phyloP scores from a whole-genome alignment of 2,329 filamentous ascomycete genomes.

The Nannizziopsis arthrosporioides region DNA sequence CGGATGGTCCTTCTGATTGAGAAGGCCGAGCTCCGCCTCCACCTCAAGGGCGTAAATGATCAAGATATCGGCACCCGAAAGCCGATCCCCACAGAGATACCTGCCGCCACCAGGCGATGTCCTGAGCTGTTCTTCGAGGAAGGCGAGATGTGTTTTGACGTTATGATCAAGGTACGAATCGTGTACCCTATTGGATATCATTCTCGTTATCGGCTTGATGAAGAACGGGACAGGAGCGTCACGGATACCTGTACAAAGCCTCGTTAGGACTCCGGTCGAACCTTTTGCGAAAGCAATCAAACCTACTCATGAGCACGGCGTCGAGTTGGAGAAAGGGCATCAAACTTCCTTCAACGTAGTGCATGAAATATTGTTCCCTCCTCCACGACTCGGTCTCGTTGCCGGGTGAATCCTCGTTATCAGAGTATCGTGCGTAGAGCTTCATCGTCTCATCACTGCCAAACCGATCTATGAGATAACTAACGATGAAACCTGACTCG shows the following conservation, averaged over 20 bases:
- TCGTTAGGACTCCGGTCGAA: conserved; percentile 4
- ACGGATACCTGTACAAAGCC: conserved; percentile 33
- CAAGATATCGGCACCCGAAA: conserved; percentile 39
- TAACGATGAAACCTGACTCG: conserved; percentile 68
- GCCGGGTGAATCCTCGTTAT: conserved; percentile 44
- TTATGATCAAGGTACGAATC: conserved; percentile 32
- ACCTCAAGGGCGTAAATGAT: conserved; percentile 38
- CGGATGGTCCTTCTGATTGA: conserved; percentile 30
- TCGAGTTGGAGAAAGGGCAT: conserved; percentile 59
- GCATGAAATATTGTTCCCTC: conserved; percentile 58
- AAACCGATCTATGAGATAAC: conserved; percentile 67
- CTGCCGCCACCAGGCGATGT: conserved; percentile 30
- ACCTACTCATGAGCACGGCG: conserved; percentile 49
- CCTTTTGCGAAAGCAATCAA: neutral
- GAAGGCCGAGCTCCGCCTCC: conserved; percentile 22
- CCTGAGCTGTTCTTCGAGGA: conserved; percentile 36
- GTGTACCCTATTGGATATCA: conserved; percentile 40
- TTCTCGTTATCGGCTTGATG: conserved; percentile 50
- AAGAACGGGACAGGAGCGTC: conserved; percentile 54
- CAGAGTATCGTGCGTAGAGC: conserved; percentile 38
- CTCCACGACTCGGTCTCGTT: conserved; percentile 51
- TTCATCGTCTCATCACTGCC: conserved; percentile 24
- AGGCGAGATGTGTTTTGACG: conserved; percentile 32
- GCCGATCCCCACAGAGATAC: conserved; percentile 34
- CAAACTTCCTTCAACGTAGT: conserved; percentile 74